Percentiles rank a stretch among this genome's conserved stretches.
phyloP scores from a whole-genome alignment of 352 stramenopile species.

The Peronospora belbahrii region DNA sequence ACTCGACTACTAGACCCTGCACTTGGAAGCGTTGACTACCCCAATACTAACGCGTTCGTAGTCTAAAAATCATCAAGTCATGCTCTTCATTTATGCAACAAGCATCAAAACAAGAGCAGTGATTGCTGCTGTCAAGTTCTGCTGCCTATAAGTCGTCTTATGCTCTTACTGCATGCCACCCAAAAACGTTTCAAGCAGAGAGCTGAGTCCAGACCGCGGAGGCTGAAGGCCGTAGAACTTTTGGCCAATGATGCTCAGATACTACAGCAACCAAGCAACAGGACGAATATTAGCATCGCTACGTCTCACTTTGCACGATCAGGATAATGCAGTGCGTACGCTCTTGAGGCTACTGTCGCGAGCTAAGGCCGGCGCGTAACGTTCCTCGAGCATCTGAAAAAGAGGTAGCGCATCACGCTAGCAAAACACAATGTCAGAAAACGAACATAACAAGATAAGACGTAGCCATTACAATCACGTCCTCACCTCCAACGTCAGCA shows the following conservation, averaged over 20 bases:
- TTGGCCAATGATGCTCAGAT: conserved; percentile 76
- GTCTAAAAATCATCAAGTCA: not conserved
- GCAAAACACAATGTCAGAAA: not conserved
- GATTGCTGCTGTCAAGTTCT: not conserved
- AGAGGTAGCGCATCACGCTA: conserved; percentile 77
- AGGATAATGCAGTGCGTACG: conserved; percentile 33
- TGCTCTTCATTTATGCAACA: conserved; percentile 9
- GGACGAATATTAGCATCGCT: conserved; percentile 5
- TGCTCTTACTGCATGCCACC: conserved; percentile 52
- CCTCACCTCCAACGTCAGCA: conserved; percentile 76
- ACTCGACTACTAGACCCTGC: conserved; percentile 14
- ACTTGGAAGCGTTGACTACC: too few species aligned
- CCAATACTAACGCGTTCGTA: too few species aligned
- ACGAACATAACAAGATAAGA: not conserved
- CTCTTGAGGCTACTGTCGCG: conserved; percentile 69
- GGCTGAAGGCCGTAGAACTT: conserved; percentile 85
- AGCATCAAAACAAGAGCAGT: not conserved
- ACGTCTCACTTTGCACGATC: not conserved
- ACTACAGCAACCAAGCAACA: conserved; percentile 28
- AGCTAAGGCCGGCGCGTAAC: conserved; percentile 62
- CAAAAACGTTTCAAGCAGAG: conserved; percentile 78
- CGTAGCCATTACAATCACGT: not conserved
- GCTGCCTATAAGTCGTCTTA: not conserved
- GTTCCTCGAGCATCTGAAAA: conserved; percentile 84
- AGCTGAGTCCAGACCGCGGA: conserved; percentile 67